A percentile compares a stretch with the other conserved stretches of the same genome.
These are phyloP conservation scores for Phytophthora cajani DNA, from an alignment of 352 stramenopile genomes.

Conservation along the genomic window DNA sequence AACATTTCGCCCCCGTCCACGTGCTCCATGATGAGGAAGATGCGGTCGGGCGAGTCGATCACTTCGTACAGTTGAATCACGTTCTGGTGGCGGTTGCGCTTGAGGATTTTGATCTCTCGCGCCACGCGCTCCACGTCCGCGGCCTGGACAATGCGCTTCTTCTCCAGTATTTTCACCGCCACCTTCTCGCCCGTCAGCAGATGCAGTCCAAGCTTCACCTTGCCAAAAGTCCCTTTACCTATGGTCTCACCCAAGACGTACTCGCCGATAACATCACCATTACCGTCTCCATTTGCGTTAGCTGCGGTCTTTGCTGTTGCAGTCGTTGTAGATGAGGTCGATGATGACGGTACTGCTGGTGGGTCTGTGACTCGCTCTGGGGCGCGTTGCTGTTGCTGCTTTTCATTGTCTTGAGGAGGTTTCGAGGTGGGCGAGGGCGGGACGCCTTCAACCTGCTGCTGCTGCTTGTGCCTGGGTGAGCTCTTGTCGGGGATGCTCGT, in stretches of 20 bases:
- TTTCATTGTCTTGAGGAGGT: slow-evolving; percentile 10
- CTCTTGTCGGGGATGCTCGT: slow-evolving; percentile 28
- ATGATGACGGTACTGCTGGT: neutral
- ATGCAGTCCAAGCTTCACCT: slow-evolving; percentile 91
- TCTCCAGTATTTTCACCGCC: slow-evolving; percentile 94
- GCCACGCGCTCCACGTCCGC: slow-evolving; percentile 91
- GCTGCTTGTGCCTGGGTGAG: slow-evolving; percentile 29
- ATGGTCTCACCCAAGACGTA: slow-evolving; percentile 93
- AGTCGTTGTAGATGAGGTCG: neutral
- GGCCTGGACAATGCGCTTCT: slow-evolving; percentile 88
- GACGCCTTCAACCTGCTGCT: slow-evolving; percentile 21
- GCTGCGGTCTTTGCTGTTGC: slow-evolving; percentile 1
- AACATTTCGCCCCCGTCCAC: slow-evolving; percentile 93
- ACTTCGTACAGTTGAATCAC: slow-evolving; percentile 81
- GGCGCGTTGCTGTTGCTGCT: slow-evolving; percentile 27
- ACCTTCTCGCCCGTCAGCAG: slow-evolving; percentile 92
- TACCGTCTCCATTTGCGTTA: slow-evolving; percentile 21
- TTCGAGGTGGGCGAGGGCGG: slow-evolving; percentile 10
- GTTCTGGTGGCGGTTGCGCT: slow-evolving; percentile 89
- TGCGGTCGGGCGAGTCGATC: slow-evolving; percentile 77
- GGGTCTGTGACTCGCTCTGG: slow-evolving; percentile 25
- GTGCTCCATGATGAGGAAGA: slow-evolving; percentile 95
- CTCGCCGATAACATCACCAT: slow-evolving; percentile 75
- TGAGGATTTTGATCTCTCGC: slow-evolving; percentile 95
- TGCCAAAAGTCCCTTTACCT: slow-evolving; percentile 94